A percentile compares a stretch with the other conserved stretches of the same genome.
phyloP scores from a whole-genome alignment of 768 basidiomycete species.

The Trametes gibbosa region DNA sequence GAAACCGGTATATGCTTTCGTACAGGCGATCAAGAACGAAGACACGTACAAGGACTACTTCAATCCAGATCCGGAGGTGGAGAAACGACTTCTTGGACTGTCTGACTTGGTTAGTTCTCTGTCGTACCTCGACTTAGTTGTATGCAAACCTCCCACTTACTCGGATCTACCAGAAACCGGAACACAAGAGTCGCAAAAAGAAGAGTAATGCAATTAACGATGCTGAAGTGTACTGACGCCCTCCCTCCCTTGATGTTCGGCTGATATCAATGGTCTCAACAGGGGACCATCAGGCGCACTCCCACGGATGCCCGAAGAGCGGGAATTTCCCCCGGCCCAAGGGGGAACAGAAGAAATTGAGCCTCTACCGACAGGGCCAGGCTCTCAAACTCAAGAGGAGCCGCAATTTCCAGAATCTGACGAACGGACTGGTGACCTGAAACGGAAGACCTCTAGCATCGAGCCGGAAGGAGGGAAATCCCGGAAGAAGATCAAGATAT shows the following conservation, averaged over 20 bases:
- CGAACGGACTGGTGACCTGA: conserved; percentile 23
- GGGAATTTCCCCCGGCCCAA: neutral
- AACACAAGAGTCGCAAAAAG: conserved; percentile 18
- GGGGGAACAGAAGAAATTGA: neutral
- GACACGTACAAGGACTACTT: conserved; percentile 67
- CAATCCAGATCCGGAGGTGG: conserved; percentile 54
- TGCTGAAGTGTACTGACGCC: conserved; percentile 1
- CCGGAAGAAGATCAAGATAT: conserved; percentile 69
- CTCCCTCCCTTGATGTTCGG: conserved; percentile 2
- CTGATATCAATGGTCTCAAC: neutral
- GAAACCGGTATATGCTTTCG: conserved; percentile 58
- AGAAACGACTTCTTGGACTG: conserved; percentile 61
- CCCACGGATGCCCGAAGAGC: neutral
- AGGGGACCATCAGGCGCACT: conserved; percentile 1
- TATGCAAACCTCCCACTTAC: conserved; percentile 4
- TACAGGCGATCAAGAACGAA: conserved; percentile 42
- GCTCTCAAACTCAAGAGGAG: conserved; percentile 41
- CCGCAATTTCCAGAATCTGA: conserved; percentile 30
- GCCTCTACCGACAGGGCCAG: neutral
- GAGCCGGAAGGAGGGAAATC: conserved; percentile 15
- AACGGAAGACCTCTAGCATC: conserved; percentile 31
- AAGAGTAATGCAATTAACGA: conserved; percentile 6
- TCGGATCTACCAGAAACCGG: conserved; percentile 17
- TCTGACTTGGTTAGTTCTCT: conserved; percentile 30
- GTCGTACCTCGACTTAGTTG: neutral